Conservation (phyloP, 2,329 filamentous ascomycete species). For the Aphanoascus verrucosus region DNA sequence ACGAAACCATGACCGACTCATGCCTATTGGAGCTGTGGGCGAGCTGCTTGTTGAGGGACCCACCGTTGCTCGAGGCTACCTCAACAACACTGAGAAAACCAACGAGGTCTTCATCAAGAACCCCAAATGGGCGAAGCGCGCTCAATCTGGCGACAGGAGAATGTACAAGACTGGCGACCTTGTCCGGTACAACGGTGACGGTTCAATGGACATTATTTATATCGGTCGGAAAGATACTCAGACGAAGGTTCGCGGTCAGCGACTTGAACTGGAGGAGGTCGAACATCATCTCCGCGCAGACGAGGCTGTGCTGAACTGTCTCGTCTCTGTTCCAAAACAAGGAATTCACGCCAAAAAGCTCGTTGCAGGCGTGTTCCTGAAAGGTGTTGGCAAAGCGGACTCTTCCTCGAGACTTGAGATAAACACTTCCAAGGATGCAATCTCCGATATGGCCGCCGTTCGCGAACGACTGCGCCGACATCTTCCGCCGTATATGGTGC, state of each 20-base stretch:
- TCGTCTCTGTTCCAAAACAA: conserved; percentile 11
- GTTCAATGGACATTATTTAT: conserved; percentile 20
- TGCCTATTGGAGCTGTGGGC: conserved; percentile 32
- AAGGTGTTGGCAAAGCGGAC: background rate
- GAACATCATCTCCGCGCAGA: conserved; percentile 19
- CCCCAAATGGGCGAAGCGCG: conserved; percentile 17
- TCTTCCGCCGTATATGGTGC: conserved; percentile 22
- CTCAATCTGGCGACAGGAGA: background rate
- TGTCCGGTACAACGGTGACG: conserved; percentile 19
- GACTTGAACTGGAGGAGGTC: conserved; percentile 23
- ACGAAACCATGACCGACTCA: conserved; percentile 26
- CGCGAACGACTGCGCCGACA: conserved; percentile 14
- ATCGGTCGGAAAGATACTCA: conserved; percentile 23
- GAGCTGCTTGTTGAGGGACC: conserved; percentile 35
- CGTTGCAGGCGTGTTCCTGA: conserved; percentile 10
- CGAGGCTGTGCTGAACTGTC: conserved; percentile 7
- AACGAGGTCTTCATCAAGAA: conserved; percentile 19
- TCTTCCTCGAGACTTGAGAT: conserved; percentile 7
- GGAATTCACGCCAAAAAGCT: conserved; percentile 12
- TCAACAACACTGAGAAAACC: conserved; percentile 21
- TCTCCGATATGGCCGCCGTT: conserved; percentile 2
- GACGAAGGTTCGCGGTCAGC: conserved; percentile 23
- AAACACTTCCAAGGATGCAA: conserved; percentile 6
- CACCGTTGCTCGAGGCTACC: conserved; percentile 22
- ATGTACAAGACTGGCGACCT: conserved; percentile 25